phyloP scores from a whole-genome alignment of 2,329 filamentous ascomycete species.

The Neofusicoccum sp. region DNA sequence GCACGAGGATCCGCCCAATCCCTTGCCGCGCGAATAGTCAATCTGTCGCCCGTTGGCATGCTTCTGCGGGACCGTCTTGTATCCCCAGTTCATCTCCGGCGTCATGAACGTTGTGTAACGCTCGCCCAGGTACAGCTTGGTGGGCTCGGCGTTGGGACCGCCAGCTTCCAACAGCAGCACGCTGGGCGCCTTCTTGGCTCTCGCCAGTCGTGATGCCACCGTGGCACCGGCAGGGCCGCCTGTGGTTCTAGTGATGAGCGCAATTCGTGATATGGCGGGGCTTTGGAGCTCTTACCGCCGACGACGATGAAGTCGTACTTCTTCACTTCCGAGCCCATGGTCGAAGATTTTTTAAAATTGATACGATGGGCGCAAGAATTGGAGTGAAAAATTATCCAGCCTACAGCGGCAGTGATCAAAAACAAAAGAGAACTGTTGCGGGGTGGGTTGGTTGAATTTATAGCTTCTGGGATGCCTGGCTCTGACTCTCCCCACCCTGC shows the following conservation, averaged over 20 bases:
- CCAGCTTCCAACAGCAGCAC: slow-evolving; percentile 64
- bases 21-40: slow-evolving; percentile 45
- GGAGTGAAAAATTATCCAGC: too few relatives aligned
- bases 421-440: too few relatives aligned
- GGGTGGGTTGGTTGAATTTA: too few relatives aligned
- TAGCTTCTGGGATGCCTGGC: too few relatives aligned
- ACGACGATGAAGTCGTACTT: slow-evolving; percentile 42
- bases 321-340: background rate
- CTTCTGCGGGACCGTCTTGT: slow-evolving; percentile 43
- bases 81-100: slow-evolving; percentile 52
- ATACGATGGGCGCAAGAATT: too few relatives aligned
- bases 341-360: background rate
- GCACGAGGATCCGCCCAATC: slow-evolving; percentile 46
- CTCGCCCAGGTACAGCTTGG: slow-evolving; percentile 47
- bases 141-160: slow-evolving; percentile 40
- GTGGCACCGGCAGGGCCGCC: slow-evolving; percentile 61
- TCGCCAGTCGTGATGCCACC: slow-evolving; percentile 54
- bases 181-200: slow-evolving; percentile 46
- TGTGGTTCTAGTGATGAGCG: slow-evolving; percentile 24
- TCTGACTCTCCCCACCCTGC: too few relatives aligned
- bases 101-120: slow-evolving; percentile 52
- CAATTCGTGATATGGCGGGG: background rate
- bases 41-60: slow-evolving; percentile 38
- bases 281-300: slow-evolving; percentile 32
- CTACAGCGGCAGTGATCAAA: too few relatives aligned